Evolutionary conservation across 495 filamentous ascomycete genomes (phyloP), one percentile per base, ranked within the genome.

Genomic region (Amorphotheca resinae): DNA sequence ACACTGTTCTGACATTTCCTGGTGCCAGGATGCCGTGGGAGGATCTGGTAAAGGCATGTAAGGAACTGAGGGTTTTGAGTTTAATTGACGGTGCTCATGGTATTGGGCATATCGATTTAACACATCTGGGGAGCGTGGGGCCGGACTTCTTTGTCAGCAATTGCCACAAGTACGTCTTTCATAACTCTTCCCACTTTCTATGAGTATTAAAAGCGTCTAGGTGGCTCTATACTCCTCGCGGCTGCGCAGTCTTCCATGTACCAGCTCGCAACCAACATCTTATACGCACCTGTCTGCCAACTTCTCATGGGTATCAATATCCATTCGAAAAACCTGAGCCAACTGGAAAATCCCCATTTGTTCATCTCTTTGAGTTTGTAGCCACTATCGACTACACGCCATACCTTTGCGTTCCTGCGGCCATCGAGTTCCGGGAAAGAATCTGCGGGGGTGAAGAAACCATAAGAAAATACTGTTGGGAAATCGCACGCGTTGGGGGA

Each of bases 81-180:
- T 56, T 79, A 16, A 64, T 93, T 16, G 86, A 93, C 55, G 86
- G 69, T 2, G 86, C 86, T 1, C 86, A 93, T 57, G 82, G 82
- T 2, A 65, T 93, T 30, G 88, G 88, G 0, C 76, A 87, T 45
- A 70, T 94, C 17, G 69, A 87, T 51, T 61, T 95, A 14, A 52
- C 48, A 1, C 56, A 50, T 20, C 57, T 85, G 20, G 69, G 78
- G 26, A 15, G 22, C 0, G 35, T 50, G 1, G 28, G 34, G 8
- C 76, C 83, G 1, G 87, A 95, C 50, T 96, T 95, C 58, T 78
- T 93, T 48, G 73, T 86, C 5, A 78, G 68, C 22, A 95, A 94
- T 57, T 79, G 77, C 52, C 85, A 95, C 60, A 95, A 95, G 51
- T 53, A 25, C 33, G 51, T 50, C 16, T 33, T 22, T 25, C 21